Evolutionary conservation across 140 eudicot species (phyloP).

Genomic region (Anethum foeniculum): DNA sequence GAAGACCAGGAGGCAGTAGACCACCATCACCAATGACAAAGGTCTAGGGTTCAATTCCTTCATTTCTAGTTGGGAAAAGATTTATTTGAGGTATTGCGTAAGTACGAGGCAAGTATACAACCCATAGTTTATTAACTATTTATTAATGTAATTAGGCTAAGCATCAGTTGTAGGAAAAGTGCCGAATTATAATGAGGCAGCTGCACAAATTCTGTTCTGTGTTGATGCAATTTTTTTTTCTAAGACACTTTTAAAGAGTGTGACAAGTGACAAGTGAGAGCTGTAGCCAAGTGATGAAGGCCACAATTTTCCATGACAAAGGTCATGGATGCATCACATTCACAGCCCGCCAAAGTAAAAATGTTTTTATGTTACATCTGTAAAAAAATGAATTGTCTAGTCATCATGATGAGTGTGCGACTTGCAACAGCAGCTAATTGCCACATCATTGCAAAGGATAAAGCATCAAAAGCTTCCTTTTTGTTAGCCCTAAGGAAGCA

Average conservation of each 20-base stretch:
- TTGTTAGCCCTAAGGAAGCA: neutral
- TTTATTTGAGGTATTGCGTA: neutral
- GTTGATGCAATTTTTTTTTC: neutral
- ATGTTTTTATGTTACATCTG: neutral
- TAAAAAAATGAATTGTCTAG: neutral
- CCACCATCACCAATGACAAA: neutral
- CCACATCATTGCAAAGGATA: neutral
- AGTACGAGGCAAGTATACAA: neutral
- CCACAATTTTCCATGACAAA: neutral
- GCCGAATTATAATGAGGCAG: neutral
- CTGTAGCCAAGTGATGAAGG: neutral
- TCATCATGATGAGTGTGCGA: neutral
- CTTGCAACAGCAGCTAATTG: neutral
- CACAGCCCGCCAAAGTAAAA: neutral
- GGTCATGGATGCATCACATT: neutral
- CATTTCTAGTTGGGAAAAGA: neutral
- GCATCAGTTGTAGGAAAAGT: neutral
- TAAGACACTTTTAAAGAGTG: neutral
- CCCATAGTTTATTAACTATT: neutral
- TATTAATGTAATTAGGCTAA: neutral
- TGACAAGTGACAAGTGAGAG: neutral
- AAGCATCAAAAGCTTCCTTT: neutral
- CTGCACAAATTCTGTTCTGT: neutral
- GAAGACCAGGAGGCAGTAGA: neutral
- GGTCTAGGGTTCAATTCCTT: neutral